Evolutionary conservation across 2,329 filamentous ascomycete genomes (phyloP).

Genomic region (Paracoccidioides brasiliensis): DNA sequence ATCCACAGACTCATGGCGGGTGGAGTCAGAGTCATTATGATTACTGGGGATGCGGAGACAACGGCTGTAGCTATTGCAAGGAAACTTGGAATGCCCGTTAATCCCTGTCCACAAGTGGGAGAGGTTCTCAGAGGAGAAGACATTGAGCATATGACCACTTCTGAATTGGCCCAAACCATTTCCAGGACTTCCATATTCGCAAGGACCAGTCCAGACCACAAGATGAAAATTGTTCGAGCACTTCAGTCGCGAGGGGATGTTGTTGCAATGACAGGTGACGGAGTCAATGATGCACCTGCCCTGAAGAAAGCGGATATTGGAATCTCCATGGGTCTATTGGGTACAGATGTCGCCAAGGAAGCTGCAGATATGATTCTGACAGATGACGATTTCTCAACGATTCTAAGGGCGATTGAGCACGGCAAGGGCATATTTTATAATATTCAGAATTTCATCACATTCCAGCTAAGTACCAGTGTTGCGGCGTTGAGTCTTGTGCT

Average conservation of each 20-base stretch:
- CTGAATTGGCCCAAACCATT: conserved; percentile 73
- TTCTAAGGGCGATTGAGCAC: conserved; percentile 90
- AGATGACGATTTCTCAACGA: conserved; percentile 81
- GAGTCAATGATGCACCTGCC: conserved; percentile 93
- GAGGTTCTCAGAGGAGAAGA: conserved; percentile 77
- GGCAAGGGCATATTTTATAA: conserved; percentile 99
- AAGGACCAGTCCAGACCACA: conserved; percentile 91
- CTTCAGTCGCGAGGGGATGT: conserved; percentile 89
- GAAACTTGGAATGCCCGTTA: conserved; percentile 85
- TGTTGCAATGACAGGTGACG: conserved; percentile 97
- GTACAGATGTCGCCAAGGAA: conserved; percentile 95
- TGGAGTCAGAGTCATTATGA: conserved; percentile 97
- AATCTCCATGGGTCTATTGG: conserved; percentile 88
- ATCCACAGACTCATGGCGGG: conserved; percentile 85
- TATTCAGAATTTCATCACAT: conserved; percentile 97
- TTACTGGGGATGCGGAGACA: conserved; percentile 90
- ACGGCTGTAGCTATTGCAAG: conserved; percentile 88
- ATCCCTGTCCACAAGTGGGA: conserved; percentile 41
- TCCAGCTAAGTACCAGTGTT: conserved; percentile 93
- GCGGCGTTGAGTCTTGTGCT: conserved; percentile 85
- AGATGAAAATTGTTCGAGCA: conserved; percentile 89
- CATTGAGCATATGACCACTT: conserved; percentile 80
- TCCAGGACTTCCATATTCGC: conserved; percentile 88
- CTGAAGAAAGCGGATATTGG: conserved; percentile 96
- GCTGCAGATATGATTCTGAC: conserved; percentile 80